Evolutionary conservation across 108 stramenopile genomes (phyloP), one percentile per base, ranked within the genome.

Genomic region (Parmales sp.): DNA sequence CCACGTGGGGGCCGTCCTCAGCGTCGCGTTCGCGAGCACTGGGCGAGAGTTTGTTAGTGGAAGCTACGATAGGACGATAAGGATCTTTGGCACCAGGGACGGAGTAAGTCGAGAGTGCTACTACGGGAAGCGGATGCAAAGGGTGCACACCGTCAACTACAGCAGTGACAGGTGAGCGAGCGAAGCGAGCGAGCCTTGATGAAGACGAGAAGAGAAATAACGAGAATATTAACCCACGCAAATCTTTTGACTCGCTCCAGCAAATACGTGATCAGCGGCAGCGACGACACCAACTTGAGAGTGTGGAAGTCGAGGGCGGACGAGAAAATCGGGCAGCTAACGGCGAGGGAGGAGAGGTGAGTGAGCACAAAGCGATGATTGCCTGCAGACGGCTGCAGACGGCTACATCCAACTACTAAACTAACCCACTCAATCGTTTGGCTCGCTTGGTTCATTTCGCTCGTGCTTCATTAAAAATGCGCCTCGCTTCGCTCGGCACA

Each of bases 1-100:
- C 38, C 97, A 98, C 82, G 93, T 92, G n/a, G 80, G 78, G 0
- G 97, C 97, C 6, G 93, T 98, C 63, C 86, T 97, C 88, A 81
- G 83, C 22, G 84, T 98, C 22, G 76, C 77, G 18, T 99, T 92
- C 89, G 82, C 89, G 41, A 34, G 29, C 0, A 98, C 97, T 6
- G 99, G 99, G 18, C 82, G 87, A 28, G 97, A 98, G 77, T 98
- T 99, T 68, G 95, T 83, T 6, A 88, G 92, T 6, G 99, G 91
- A 18, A 78, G 82, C 20, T 97, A 98, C 74, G 99, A 99, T 77
- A 81, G 88, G 49, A 98, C 97, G 6, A 72, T 98, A 26, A 88
- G 99, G 5, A 86, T 99, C 38, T 99, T 97, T 70, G 67, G 68
- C 37, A 50, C 73, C 26, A 41, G 74, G 18, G 85, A 78, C 45